Base-by-base conservation (phyloP, 139 green algal genomes). In the Eudorina sp. region DNA sequence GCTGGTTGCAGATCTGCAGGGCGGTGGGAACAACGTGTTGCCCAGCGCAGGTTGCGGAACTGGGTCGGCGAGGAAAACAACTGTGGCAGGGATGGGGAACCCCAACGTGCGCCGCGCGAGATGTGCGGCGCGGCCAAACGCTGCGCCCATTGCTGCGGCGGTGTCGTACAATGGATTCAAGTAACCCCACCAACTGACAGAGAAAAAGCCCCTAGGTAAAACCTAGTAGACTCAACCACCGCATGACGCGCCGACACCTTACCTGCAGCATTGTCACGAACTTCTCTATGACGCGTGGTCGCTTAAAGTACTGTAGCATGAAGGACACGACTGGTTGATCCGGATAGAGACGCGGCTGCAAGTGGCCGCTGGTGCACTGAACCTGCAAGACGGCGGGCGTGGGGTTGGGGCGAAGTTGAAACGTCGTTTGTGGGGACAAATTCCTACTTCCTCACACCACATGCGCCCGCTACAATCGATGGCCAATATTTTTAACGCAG, bases 251-350 rank as follows among this genome's bases (percentile, higher is more conserved):
- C 64, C 64, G 3, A 41, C 66, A 46, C 66, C 66, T 58, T n/a
- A 55, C 81, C 62, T 87, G 81, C 21, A 87, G 62, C 64, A 78
- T 76, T 0, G 36, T 40, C 4, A 88, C 51, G n/a, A 85, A 76
- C 4, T 2, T n/a, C 18, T 76, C n/a, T 1, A 91, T 72, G 1
- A 55, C 58, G 4, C 60, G 11, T 18, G 79, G 88, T 2, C 88
- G 88, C 88, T 88, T 88, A 43, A 91, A 91, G 80, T 91, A 91
- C 66, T 91, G 88, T 40, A 91, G 31, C 72, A 83, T 74, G 55
- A 89, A 83, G 2, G 84, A 89, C 53, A 89, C 84, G 38, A 77
- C 29, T 41, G 84, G 84, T 43, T 78, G 64, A 46, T 87, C 81
- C 60, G 81, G 81, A 31, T 43, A 87, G 45, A 87, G 81, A 11